Evolutionary conservation across 2,329 filamentous ascomycete genomes (phyloP), one percentile per base, ranked within the genome.

Genomic region (Colletotrichum brevisporum): DNA sequence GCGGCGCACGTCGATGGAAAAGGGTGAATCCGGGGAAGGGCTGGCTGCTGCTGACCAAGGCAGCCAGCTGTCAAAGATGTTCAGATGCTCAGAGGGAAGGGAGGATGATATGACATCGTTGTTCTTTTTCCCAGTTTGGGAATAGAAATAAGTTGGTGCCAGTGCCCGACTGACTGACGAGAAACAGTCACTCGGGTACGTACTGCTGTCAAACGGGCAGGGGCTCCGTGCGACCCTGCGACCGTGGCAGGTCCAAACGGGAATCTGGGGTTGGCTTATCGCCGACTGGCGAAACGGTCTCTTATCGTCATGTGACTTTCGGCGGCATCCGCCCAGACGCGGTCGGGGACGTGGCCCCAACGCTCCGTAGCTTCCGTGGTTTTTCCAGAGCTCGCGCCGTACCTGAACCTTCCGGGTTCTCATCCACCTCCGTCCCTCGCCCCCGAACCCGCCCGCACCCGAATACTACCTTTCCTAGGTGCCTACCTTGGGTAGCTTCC

Each of bases 271-370:
- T 24, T 54, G 27, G 18, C 68, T 71, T 71, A 71, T 71, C 69
- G 54, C 5, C 24, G 26, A 13, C 39, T 43, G n/a, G n/a, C 45
- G 45, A 31, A 53, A 16, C n/a, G n/a, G n/a, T 13, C 51, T 24
- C 21, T 61, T 72, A 72, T 72, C 71, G 47, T 41, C 71, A 72
- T 70, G 71, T 72, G 71, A 72, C 61, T 27, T 36, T 36, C 55
- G 45, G 61, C 16, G 67, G 67, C 45, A 56, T 21, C 62, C 66
- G 50, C 21, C 51, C n/a, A 50, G 56, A 26, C 53, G 43, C 51
- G 61, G 61, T 69, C 59, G 62, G 31, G 31, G 50, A 36, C 50
- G 54, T 56, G 18, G 24, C 18, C 21, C 21, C 31, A 36, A 24
- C 31, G 50, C 67, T 53, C 51, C 62, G 62, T 36, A 36, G 31